phyloP scores from a whole-genome alignment of 1,139 yeast genomes.

The Yamadazyma sp. region DNA sequence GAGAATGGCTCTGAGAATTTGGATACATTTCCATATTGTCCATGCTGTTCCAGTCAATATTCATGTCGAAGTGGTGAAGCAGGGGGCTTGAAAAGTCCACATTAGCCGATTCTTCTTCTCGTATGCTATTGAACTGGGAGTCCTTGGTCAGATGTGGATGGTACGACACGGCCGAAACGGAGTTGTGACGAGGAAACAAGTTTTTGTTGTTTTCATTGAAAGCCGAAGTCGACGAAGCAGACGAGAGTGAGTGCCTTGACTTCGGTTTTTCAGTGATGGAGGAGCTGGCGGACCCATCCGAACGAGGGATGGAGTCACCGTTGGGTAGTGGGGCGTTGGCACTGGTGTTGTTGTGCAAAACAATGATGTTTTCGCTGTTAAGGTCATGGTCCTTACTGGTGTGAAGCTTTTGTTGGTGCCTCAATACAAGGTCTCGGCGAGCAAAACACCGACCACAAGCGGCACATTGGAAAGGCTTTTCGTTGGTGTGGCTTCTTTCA shows the following conservation, averaged over 20 bases:
- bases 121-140: slow-evolving; percentile 19
- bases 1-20: neutral
- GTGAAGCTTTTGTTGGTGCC: slow-evolving; percentile 48
- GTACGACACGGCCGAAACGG: slow-evolving; percentile 80
- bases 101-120: slow-evolving; percentile 41
- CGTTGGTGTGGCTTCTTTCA: slow-evolving; percentile 93
- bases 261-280: neutral
- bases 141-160: slow-evolving; percentile 50
- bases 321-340: slow-evolving; percentile 47
- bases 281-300: neutral
- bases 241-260: neutral
- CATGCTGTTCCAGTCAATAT: slow-evolving; percentile 38
- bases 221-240: slow-evolving; percentile 3
- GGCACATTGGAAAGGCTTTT: slow-evolving; percentile 78
- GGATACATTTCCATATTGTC: slow-evolving; percentile 27
- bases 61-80: slow-evolving; percentile 34
- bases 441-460: slow-evolving; percentile 53
- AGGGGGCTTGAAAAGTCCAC: slow-evolving; percentile 84
- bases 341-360: slow-evolving; percentile 43
- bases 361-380: slow-evolving; percentile 40
- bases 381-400: slow-evolving; percentile 16
- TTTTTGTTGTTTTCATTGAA: slow-evolving; percentile 8
- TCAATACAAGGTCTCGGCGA: slow-evolving; percentile 45
- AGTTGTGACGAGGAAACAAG: slow-evolving; percentile 56
- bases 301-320: neutral